Base-by-base conservation (phyloP, 192 early-diverging fungal species). In the Coemansia sp. region DNA sequence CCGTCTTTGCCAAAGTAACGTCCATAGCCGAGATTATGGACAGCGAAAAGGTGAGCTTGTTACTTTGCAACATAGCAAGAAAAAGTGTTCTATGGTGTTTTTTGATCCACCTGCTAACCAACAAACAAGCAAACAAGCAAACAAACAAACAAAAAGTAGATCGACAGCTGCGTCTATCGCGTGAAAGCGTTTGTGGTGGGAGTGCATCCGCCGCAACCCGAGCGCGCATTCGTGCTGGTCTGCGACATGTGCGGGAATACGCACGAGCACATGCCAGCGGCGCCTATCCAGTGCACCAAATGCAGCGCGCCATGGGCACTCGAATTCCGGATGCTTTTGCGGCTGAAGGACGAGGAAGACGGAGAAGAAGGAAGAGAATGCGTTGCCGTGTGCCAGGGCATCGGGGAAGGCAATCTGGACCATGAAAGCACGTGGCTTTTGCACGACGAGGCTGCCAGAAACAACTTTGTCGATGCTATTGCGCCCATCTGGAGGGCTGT, bases 371-470 rank as follows among this genome's bases (percentile, higher is more conserved):
- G 9, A 41, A 30, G 51, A 9, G 45, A 64, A 23, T 46, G 63
- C 23, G 55, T 60, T 4, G 68, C 18, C 0, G 57, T 38, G 11
- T 59, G 68, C 30, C 62, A 41, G 35, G 49, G 46, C 39, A 56
- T 48, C 2, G 51, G 51, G 6, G 52, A 45, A 20, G 53, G 24
- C 18, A 4, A 34, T 6, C 11, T 6, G n/a, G 12, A 16, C 0
- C 49, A 34, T 12, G 46, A 35, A 16, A 48, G 61, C 18, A 36
- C 39, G 5, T 33, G 39, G 53, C 55, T 36, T 21, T 23, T 23
- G n/a, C 38, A 20, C 39, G 55, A 62, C 2, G 23, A 41, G 23
- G 62, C 46, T 65, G 45, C 39, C 1, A 41, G 39, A 14, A 12
- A 23, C 23, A 21, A 23, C 1, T 53, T 53, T 2, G 26, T 53